Conservation (phyloP, 2,329 filamentous ascomycete genomes). For the Stemphylium lycopersici region DNA sequence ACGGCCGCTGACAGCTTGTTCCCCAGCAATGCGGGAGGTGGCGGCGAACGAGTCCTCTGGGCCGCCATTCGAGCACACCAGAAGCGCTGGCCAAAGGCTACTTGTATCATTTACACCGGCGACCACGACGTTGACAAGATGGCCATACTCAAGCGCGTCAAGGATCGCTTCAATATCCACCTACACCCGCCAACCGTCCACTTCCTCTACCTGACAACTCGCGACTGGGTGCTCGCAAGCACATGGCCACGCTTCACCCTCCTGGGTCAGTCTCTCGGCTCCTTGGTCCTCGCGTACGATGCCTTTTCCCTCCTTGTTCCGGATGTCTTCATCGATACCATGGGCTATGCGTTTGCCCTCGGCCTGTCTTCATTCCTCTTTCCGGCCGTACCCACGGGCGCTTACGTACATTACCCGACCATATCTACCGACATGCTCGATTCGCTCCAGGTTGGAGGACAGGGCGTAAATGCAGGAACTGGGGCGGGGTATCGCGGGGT, state of each 20-base stretch:
- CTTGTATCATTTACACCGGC: constrained; percentile 93
- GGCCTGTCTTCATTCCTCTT: constrained; percentile 85
- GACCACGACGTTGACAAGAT: constrained; percentile 87
- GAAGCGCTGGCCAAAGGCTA: constrained; percentile 82
- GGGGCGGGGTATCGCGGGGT: constrained; percentile 73
- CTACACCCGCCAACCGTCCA: constrained; percentile 81
- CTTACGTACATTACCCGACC: constrained; percentile 97
- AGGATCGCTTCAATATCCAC: constrained; percentile 87
- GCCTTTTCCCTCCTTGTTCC: constrained; percentile 91
- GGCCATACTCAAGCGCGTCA: constrained; percentile 76
- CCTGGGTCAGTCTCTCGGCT: constrained; percentile 90
- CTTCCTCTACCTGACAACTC: constrained; percentile 89
- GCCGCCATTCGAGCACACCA: constrained; percentile 92
- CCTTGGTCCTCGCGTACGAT: constrained; percentile 85
- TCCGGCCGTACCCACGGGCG: constrained; percentile 77
- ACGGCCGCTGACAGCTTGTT: constrained; percentile 22
- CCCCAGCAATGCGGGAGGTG: constrained; percentile 86
- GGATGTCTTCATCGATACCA: constrained; percentile 94
- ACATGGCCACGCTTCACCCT: constrained; percentile 94
- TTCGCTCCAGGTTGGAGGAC: constrained; percentile 65
- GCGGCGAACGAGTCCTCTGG: constrained; percentile 95
- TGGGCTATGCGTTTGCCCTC: constrained; percentile 94
- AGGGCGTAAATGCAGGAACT: constrained; percentile 82
- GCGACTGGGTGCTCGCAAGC: constrained; percentile 82
- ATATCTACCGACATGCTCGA: constrained; percentile 98